Conservation (phyloP, 768 basidiomycete species). For the Phylloporus scabripes region DNA sequence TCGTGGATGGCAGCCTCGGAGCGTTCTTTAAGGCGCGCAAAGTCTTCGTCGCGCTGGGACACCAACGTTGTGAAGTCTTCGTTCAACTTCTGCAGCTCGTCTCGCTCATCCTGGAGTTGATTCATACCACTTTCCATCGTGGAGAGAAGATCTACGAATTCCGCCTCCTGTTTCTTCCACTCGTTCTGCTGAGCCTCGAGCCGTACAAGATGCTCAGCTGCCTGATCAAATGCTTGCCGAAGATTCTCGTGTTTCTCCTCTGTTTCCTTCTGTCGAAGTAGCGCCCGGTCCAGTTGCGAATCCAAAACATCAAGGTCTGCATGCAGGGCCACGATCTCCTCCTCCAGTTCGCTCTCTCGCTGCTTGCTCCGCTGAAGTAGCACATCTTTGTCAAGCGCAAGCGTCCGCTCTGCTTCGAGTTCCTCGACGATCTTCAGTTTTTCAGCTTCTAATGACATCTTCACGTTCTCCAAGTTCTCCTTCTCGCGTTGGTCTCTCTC, state of each 20-base stretch:
- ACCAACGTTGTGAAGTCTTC: constrained; percentile 69
- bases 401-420: constrained; percentile 74
- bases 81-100: constrained; percentile 56
- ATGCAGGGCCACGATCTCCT: constrained; percentile 76
- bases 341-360: constrained; percentile 79
- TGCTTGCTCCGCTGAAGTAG: constrained; percentile 79
- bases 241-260: constrained; percentile 74
- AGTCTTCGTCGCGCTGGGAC: constrained; percentile 74
- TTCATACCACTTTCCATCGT: constrained; percentile 57
- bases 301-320: constrained; percentile 80
- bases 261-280: constrained; percentile 70
- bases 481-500: constrained; percentile 83
- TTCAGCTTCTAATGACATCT: constrained; percentile 78
- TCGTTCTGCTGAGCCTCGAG: constrained; percentile 72
- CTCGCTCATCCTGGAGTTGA: constrained; percentile 50
- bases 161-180: constrained; percentile 59
- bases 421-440: constrained; percentile 78
- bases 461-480: constrained; percentile 70
- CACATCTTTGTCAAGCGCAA: constrained; percentile 78
- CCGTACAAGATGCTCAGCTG: constrained; percentile 79
- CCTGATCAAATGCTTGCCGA: constrained; percentile 71
- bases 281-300: constrained; percentile 76
- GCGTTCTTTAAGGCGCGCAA: constrained; percentile 67
- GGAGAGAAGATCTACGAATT: constrained; percentile 53
- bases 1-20: constrained; percentile 61